Evolutionary conservation across 2,329 filamentous ascomycete genomes (phyloP), one percentile per base, ranked within the genome.

Genomic region (Paecilomyces fulvus): DNA sequence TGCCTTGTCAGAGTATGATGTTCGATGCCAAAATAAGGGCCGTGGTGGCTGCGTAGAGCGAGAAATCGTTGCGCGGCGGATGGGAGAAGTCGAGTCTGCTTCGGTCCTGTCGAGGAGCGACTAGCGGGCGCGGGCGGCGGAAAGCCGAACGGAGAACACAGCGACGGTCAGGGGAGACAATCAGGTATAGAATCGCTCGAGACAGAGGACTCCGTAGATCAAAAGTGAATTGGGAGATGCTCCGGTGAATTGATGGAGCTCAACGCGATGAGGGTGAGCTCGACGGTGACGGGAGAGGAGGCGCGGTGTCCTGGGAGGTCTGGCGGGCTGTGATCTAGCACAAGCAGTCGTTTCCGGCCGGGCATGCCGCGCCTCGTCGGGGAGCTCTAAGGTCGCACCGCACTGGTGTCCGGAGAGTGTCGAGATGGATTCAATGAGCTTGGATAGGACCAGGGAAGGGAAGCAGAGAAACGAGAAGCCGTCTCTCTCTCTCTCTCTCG

Each of bases 321-420:
- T 37, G 33, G 33, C 37, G 37, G 37, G 37, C 37, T 43, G 37
- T 43, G 37, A 17, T 43, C 37, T 17, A 43, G 14, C 48, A 49
- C 12, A 20, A 21, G 20, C 48, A 49, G 50, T 64, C 58, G 62
- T 64, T 65, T 65, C 60, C 59, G 61, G 62, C 53, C 51, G 33
- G 48, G 28, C 33, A 55, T 52, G 37, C 57, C 52, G 49, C 23
- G 28, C 37, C 46, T 37, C 30, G 46, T 28, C 25, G 31, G 21
- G 21, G 21, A 23, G 46, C 46, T 49, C 48, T 49, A 20, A 23
- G 48, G 23, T 14, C n/a, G 25, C 48, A 17, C 8, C 17, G 21
- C 25, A 20, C 48, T 23, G 48, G 6, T n/a, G 21, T 49, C 10
- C 17, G 20, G 48, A 28, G 37, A 43, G 37, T 17, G 37, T 43